Conservation (phyloP, 2,329 filamentous ascomycete species). For the Fusarium nelsonii region DNA sequence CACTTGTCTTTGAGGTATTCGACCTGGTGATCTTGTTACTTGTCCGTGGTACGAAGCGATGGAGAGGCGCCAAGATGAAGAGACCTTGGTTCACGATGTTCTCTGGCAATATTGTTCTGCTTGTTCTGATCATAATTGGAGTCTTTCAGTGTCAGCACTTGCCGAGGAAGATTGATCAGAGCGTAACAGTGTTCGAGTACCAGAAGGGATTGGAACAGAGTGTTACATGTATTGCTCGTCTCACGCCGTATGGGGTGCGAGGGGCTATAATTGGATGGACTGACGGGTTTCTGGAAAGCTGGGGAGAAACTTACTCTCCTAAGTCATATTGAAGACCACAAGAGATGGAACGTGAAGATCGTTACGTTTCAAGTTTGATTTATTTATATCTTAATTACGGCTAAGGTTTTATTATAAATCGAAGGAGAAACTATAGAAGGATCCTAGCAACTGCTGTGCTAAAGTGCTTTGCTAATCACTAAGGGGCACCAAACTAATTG, state of each 20-base stretch:
- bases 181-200: background rate
- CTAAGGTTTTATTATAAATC: no score
- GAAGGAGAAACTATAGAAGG: no score
- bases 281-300: background rate
- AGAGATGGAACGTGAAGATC: background rate
- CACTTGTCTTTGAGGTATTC: background rate
- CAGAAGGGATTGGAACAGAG: background rate
- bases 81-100: background rate
- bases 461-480: no score
- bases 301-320: background rate
- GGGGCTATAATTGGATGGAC: slow-evolving; percentile 3
- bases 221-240: background rate
- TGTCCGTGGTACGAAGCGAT: background rate
- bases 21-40: background rate
- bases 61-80: background rate
- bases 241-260: background rate
- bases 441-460: no score
- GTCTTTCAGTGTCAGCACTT: background rate
- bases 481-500: no score
- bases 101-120: background rate
- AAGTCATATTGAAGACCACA: background rate
- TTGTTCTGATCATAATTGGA: background rate
- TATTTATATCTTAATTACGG: no score
- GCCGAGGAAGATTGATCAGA: background rate
- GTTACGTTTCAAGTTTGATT: background rate